Evolutionary conservation across 331 rosid genomes (phyloP).

Genomic region (Telfairia occidentalis): DNA sequence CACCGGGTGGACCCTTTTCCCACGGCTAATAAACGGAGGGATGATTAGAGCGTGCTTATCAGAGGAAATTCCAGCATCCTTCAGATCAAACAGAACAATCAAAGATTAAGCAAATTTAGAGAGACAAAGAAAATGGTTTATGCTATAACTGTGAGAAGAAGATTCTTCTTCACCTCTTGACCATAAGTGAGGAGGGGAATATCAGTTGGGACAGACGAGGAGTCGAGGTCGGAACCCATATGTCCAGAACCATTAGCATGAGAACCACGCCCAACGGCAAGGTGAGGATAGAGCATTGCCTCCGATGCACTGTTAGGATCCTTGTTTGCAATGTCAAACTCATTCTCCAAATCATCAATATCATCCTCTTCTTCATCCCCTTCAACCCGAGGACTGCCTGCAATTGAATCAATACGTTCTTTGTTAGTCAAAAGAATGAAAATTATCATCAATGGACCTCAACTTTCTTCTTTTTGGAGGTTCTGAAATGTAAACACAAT

Average conservation of each 20-base stretch:
- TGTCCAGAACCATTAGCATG: slow-evolving; percentile 24
- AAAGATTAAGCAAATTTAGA: neutral
- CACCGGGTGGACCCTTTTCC: slow-evolving; percentile 34
- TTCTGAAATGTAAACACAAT: neutral
- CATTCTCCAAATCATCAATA: slow-evolving; percentile 52
- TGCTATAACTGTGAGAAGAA: neutral
- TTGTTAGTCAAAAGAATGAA: neutral
- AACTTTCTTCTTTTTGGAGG: neutral
- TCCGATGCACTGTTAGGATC: slow-evolving; percentile 30
- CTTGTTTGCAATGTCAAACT: slow-evolving; percentile 38
- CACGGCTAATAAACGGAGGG: slow-evolving; percentile 42
- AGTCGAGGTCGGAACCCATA: slow-evolving; percentile 22
- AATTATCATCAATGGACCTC: neutral
- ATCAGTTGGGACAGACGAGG: slow-evolving; percentile 28
- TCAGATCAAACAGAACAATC: slow-evolving; percentile 5
- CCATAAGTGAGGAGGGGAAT: slow-evolving; percentile 43
- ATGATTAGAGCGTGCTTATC: slow-evolving; percentile 44
- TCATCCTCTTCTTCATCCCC: slow-evolving; percentile 89
- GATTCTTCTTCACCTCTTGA: slow-evolving; percentile 28
- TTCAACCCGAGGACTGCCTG: slow-evolving; percentile 75
- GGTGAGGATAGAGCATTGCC: slow-evolving; percentile 29
- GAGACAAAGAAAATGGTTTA: neutral
- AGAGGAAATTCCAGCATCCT: slow-evolving; percentile 44
- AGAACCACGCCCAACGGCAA: slow-evolving; percentile 26
- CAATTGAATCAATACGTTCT: neutral